Evolutionary conservation across 2,329 filamentous ascomycete species (phyloP).

Genomic region (Aspergillus arachidicola): DNA sequence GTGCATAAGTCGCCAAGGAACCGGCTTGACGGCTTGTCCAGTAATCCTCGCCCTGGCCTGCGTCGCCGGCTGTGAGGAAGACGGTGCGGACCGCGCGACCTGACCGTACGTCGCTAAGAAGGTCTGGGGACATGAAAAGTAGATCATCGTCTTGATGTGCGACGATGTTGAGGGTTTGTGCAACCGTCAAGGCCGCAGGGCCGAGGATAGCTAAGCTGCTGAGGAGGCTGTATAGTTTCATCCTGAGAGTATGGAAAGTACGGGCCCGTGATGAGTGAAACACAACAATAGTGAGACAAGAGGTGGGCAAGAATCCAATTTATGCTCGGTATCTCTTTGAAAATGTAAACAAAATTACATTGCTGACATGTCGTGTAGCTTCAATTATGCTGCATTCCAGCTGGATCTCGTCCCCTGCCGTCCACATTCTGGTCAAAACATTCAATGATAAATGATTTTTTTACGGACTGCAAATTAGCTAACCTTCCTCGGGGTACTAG

Average conservation of each 20-base stretch:
- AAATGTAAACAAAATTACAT: background rate
- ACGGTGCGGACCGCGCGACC: slow-evolving; percentile 18
- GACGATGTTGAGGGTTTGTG: slow-evolving; percentile 22
- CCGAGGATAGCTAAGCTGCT: slow-evolving; percentile 1
- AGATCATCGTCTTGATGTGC: slow-evolving; percentile 25
- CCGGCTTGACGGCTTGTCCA: slow-evolving; percentile 19
- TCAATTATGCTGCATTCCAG: slow-evolving; percentile 1
- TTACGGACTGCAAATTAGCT: background rate
- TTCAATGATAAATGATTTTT: background rate
- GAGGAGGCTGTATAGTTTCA: slow-evolving; percentile 2
- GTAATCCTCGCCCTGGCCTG: slow-evolving; percentile 15
- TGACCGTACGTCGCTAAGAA: slow-evolving; percentile 16
- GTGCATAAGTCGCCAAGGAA: slow-evolving; percentile 16
- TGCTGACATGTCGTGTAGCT: background rate
- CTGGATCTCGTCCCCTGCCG: background rate
- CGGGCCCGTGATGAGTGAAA: too few relatives aligned
- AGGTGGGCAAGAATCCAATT: background rate
- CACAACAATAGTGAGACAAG: background rate
- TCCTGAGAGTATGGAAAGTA: background rate
- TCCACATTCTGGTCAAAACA: background rate
- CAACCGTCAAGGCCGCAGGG: background rate
- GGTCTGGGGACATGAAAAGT: slow-evolving; percentile 21
- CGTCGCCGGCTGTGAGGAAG: slow-evolving; percentile 24
- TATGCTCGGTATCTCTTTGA: background rate
- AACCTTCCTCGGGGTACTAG: background rate